These are phyloP conservation scores for Sphagnum magellanicum DNA, from an alignment of 228 moss, liverwort and hornwort species.

Conservation along the genomic window DNA sequence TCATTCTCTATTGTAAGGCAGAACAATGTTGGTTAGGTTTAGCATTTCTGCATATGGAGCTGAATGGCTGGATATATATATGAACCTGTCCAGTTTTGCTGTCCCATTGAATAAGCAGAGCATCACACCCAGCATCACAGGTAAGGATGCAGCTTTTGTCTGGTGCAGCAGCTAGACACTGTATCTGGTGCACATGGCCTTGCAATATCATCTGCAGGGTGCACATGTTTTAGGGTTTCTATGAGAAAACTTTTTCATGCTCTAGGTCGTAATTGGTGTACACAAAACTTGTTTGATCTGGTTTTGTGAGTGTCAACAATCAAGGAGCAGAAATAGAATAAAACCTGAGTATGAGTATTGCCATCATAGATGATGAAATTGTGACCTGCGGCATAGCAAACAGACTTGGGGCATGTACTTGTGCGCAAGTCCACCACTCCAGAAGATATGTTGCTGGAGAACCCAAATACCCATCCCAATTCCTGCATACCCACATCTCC, in stretches of 20 bases:
- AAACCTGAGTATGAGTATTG: constrained; percentile 33
- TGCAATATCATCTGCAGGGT: constrained; percentile 30
- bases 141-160: constrained; percentile 31
- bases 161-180: constrained; percentile 34
- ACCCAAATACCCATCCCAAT: constrained; percentile 50
- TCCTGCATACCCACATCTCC: constrained; percentile 18
- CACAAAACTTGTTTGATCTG: neutral
- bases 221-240: neutral
- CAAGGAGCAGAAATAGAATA: neutral
- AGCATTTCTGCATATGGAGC: neutral
- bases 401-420: constrained; percentile 24
- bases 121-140: constrained; percentile 46
- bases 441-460: constrained; percentile 30
- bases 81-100: constrained; percentile 32
- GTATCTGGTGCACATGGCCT: constrained; percentile 53
- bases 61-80: neutral
- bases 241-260: neutral
- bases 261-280: neutral
- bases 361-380: constrained; percentile 34
- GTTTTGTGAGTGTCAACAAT: neutral
- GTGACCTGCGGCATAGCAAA: constrained; percentile 46
- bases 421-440: constrained; percentile 43
- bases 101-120: constrained; percentile 52
- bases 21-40: no score
- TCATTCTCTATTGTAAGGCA: neutral